Conservation (phyloP, 129 eudicot species). For the Pulicaria dysenterica region DNA sequence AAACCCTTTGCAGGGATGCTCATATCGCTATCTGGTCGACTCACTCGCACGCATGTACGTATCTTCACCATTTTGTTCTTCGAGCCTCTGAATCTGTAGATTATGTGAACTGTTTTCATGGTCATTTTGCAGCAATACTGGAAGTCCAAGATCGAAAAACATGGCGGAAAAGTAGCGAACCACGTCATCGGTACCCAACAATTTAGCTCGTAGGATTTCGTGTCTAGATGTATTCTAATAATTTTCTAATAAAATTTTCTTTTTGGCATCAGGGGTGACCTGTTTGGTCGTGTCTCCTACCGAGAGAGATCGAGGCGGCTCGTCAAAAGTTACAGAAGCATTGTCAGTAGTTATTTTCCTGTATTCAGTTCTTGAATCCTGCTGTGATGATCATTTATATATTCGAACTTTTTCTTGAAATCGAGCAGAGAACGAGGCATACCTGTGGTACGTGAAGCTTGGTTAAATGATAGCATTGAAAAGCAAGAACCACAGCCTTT, state of each 20-base stretch:
- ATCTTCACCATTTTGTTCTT: background rate
- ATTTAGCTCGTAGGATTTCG: background rate
- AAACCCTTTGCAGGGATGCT: slow-evolving; percentile 74
- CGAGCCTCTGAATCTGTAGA: too few species aligned
- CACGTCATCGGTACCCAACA: slow-evolving; percentile 48
- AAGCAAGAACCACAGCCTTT: slow-evolving; percentile 55
- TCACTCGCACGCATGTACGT: slow-evolving; percentile 69
- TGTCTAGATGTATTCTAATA: background rate
- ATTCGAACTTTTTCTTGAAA: background rate
- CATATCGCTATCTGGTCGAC: slow-evolving; percentile 75
- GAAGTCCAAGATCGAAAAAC: slow-evolving; percentile 71
- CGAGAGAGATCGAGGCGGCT: slow-evolving; percentile 85
- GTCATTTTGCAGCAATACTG: slow-evolving; percentile 62
- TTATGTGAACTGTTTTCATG: background rate
- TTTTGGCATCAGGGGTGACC: slow-evolving; percentile 52
- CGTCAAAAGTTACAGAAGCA: slow-evolving; percentile 83
- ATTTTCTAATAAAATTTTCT: background rate
- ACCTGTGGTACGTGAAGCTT: slow-evolving; percentile 80
- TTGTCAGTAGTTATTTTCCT: slow-evolving; percentile 45
- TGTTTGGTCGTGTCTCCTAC: slow-evolving; percentile 70
- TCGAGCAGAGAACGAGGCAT: slow-evolving; percentile 60
- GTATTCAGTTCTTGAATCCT: background rate
- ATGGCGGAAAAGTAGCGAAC: slow-evolving; percentile 81
- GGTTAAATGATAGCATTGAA: slow-evolving; percentile 75
- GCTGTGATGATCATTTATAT: background rate